Evolutionary conservation across 2,329 filamentous ascomycete genomes (phyloP), one percentile per base, ranked within the genome.

Genomic region (Nigrograna mackinnonii): DNA sequence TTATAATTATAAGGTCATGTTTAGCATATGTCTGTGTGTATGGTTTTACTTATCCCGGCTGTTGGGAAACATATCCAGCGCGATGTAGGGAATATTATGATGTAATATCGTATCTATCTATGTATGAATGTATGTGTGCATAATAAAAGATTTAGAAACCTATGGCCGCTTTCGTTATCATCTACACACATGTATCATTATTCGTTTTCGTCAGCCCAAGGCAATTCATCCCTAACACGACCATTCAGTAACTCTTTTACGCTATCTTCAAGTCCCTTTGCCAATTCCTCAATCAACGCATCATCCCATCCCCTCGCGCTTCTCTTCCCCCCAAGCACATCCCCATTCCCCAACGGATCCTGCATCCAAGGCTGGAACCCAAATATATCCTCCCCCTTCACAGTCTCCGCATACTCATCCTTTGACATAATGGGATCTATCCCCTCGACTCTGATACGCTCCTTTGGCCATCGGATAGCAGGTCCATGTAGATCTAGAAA

Each of bases 371-470:
- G 60, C 6, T 47, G 49, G 42, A 67, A 70, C 3, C 70, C 73
- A 28, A 58, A 56, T 33, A 55, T 49, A 18, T 60, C 52, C 47
- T 75, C 72, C 5, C 67, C 68, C 7, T 44, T 32, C 21, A 68
- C 45, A 5, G 68, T 69, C 24, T 59, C 59, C 24, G 66, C 55
- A 5, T 69, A 54, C 37, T 73, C 70, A 1, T 39, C 41, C 5
- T 39, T 50, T 11, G 60, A 59, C 60, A 76, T 70, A 9, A 70
- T 59, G 2, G 74, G 74, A 52, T 77, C 71, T 21, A 77, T 66
- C 0, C 74, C 74, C 35, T 71, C 65, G 2, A 76, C 67, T 16
- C 66, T 58, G 2, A 77, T 61, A 1, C 64, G 54, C 18, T 69
- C 52, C 4, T 49, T 34, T 0, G 73, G 73, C 73, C 72, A 77